A percentile compares a stretch with the other conserved stretches of the same genome.
Conservation (phyloP, 163 green algal genomes). For the Picocystis sp. region DNA sequence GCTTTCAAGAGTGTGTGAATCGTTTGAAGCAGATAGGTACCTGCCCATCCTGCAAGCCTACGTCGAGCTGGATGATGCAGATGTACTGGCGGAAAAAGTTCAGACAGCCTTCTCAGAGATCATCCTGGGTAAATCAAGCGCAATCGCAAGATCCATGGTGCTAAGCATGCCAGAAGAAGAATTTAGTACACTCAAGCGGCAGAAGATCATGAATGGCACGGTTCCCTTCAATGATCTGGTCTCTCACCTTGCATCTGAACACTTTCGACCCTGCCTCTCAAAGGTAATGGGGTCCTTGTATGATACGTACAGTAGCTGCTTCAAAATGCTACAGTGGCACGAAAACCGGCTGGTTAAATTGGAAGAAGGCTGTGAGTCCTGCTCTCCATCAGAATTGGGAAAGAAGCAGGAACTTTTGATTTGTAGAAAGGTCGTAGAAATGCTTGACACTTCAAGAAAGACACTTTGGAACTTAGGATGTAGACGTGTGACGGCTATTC, state of each 20-base stretch:
- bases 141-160: slow-evolving; percentile 1
- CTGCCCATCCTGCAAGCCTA: slow-evolving; percentile 20
- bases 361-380: neutral
- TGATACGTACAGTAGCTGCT: slow-evolving; percentile 17
- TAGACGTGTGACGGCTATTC: no score
- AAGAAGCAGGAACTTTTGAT: neutral
- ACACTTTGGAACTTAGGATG: no score
- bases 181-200: slow-evolving; percentile 1
- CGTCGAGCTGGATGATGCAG: slow-evolving; percentile 18
- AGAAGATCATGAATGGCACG: slow-evolving; percentile 1
- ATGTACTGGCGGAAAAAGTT: slow-evolving; percentile 20
- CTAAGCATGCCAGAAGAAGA: neutral
- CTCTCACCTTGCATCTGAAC: slow-evolving; percentile 9
- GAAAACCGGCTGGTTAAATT: neutral
- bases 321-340: slow-evolving; percentile 18
- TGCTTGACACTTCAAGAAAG: no score
- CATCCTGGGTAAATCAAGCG: neutral
- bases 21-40: neutral
- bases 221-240: slow-evolving; percentile 22
- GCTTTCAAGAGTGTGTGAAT: neutral
- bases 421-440: neutral
- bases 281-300: slow-evolving; percentile 26
- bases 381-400: neutral
- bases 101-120: slow-evolving; percentile 18
- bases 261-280: slow-evolving; percentile 18